These are phyloP conservation scores for Coelastrella sp. DNA, from an alignment of 139 green algal species.

Conservation along the genomic window DNA sequence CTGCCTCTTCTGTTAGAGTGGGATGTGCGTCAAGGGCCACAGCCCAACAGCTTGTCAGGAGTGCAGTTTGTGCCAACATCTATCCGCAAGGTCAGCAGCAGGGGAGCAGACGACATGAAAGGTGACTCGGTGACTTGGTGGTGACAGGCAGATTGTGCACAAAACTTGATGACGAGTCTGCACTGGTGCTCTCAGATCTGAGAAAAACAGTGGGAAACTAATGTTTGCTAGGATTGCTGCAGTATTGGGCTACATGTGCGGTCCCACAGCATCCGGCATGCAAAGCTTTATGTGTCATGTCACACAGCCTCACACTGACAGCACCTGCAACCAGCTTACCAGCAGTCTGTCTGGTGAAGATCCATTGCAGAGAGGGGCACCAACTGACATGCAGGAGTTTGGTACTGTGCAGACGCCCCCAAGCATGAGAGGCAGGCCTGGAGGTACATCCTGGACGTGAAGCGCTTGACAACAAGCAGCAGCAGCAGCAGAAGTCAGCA, in stretches of 20 bases:
- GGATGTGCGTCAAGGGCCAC: constrained; percentile 65
- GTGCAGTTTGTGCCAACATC: constrained; percentile 35
- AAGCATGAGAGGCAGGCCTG: constrained; percentile 30
- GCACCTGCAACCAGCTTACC: too few species aligned
- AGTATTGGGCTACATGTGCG: background rate
- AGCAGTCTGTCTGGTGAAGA: too few species aligned
- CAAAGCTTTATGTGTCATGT: too few species aligned
- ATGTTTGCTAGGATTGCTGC: background rate
- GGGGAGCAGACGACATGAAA: background rate
- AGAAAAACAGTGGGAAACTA: too few species aligned
- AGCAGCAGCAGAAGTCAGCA: constrained; percentile 24
- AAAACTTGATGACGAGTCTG: too few species aligned
- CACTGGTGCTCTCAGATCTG: too few species aligned
- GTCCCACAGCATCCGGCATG: too few species aligned
- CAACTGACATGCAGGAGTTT: too few species aligned
- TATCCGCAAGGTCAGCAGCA: constrained; percentile 43
- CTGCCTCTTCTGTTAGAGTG: constrained; percentile 79
- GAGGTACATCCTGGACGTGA: constrained; percentile 46
- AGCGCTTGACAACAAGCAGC: constrained; percentile 8
- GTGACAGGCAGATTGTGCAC: too few species aligned
- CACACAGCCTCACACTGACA: too few species aligned
- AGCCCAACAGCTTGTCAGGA: background rate
- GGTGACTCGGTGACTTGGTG: background rate
- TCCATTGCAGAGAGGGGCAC: too few species aligned
- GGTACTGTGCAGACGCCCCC: background rate